phyloP scores from a whole-genome alignment of 2,329 filamentous ascomycete species.

The Metarhizium humberi region DNA sequence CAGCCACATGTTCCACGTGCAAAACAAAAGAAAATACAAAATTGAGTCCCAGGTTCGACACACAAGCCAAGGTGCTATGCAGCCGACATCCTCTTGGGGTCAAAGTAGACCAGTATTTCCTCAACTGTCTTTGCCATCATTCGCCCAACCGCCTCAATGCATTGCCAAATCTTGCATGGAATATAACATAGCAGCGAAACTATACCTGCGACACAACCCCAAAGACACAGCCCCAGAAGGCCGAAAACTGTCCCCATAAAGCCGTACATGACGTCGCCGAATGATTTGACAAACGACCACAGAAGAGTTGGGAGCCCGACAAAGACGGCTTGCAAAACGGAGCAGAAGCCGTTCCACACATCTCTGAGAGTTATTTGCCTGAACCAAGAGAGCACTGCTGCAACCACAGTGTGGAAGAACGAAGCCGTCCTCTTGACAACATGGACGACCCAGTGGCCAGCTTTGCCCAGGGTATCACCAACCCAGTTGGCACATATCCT shows the following conservation, averaged over 20 bases:
- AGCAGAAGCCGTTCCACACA: conserved; percentile 25
- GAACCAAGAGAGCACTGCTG: conserved; percentile 25
- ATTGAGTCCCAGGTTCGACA: no score
- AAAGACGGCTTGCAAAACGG: conserved; percentile 22
- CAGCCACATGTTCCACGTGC: no score
- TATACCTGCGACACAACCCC: conserved; percentile 15
- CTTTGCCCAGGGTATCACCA: conserved; percentile 15
- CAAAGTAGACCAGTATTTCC: conserved; percentile 14
- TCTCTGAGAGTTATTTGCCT: conserved; percentile 27
- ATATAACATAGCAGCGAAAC: conserved; percentile 23
- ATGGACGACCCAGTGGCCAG: conserved; percentile 15
- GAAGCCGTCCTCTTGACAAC: conserved; percentile 19
- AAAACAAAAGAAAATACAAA: no score
- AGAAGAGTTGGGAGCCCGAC: neutral
- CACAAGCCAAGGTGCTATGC: no score
- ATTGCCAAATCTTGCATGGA: conserved; percentile 22
- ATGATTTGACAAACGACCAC: neutral
- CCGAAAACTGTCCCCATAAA: neutral
- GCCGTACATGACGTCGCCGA: neutral
- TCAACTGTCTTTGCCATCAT: conserved; percentile 21
- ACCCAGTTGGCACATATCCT: conserved; percentile 20
- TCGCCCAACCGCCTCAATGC: conserved; percentile 19
- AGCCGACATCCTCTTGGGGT: neutral
- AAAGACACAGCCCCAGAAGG: conserved; percentile 9
- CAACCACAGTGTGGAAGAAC: conserved; percentile 24